A percentile compares a stretch with the other conserved stretches of the same genome.
phyloP scores from a whole-genome alignment of 345 rosid genomes.

The Bruguiera parviflora region DNA sequence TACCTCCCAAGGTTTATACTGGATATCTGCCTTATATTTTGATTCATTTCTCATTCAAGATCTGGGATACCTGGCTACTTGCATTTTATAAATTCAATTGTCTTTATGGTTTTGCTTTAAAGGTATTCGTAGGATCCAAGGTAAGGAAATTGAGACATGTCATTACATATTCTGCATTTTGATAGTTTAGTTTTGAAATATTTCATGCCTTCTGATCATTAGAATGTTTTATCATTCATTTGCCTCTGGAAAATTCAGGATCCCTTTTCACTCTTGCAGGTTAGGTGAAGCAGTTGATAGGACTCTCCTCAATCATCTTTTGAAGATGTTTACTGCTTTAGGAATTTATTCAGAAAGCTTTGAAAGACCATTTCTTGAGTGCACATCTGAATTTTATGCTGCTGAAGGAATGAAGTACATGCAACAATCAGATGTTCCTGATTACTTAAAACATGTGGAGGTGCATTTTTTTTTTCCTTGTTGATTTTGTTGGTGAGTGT shows the following conservation, averaged over 20 bases:
- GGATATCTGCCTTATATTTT: too few species aligned
- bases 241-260: neutral
- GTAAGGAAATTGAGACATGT: neutral
- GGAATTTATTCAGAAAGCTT: slow-evolving; percentile 93
- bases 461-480: slow-evolving; percentile 33
- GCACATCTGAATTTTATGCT: slow-evolving; percentile 94
- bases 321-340: slow-evolving; percentile 97
- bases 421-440: slow-evolving; percentile 98
- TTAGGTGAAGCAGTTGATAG: slow-evolving; percentile 92
- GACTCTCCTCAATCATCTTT: slow-evolving; percentile 80
- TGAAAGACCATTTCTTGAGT: slow-evolving; percentile 88
- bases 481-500: slow-evolving; percentile 1
- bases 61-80: neutral
- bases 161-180: neutral
- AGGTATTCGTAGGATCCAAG: neutral
- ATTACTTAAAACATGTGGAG: slow-evolving; percentile 97
- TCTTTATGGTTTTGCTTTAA: neutral
- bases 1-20: too few species aligned
- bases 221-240: neutral
- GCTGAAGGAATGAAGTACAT: slow-evolving; percentile 95
- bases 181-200: too few species aligned
- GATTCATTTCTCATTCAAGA: neutral
- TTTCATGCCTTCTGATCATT: neutral
- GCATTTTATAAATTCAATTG: neutral
- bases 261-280: slow-evolving; percentile 40